Base-by-base conservation (phyloP, 2,329 filamentous ascomycete genomes). In the Pestalotiopsis sp. region DNA sequence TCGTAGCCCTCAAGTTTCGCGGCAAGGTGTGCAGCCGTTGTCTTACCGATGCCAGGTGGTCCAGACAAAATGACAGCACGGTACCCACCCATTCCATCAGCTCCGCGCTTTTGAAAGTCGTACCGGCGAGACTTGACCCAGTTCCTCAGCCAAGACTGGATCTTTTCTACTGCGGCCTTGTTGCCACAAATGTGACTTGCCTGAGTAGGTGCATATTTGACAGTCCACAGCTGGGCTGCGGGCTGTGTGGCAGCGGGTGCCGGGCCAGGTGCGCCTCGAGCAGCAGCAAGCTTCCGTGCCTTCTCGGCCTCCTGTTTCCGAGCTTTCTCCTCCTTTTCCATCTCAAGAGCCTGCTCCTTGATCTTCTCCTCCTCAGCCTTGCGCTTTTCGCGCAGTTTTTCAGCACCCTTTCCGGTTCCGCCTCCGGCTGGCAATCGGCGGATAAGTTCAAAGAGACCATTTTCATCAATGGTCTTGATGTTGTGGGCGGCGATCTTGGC, bases 31-130 rank as follows among this genome's bases (percentile, higher is more conserved):
- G 96, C 96, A 64, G 97, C 94, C 40, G 96, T 99, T 2, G 96
- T 99, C 82, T 99, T 99, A 73, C 96, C 96, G 73, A 99, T 97
- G 20, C 96, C 96, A 38, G 96, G 96, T 17, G 96, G 95, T 0
- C 96, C 96, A 73, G 97, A 95, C 67, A 99, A 91, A 78, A 98
- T 97, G 72, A 98, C 91, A n/a, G 95, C 93, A 72, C 96, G 91
- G 75, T 92, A 93, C 0, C 87, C 87, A 41, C 95, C 95, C 78
- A 91, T 91, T 1, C 95, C 96, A 80, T 98, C 95, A 11, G 92
- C 87, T 0, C 96, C 96, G 69, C 90, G 89, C 75, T 91, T 89
- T 78, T 94, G 92, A 80, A 99, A 99, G 65, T 92, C 86, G 70
- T 89, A 92, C 77, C 93, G 94, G 68, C 93, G 91, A 67, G 89